A percentile compares a stretch with the other conserved stretches of the same genome.
Evolutionary conservation across 345 rosid genomes (phyloP).

Genomic region (Populus simonii): DNA sequence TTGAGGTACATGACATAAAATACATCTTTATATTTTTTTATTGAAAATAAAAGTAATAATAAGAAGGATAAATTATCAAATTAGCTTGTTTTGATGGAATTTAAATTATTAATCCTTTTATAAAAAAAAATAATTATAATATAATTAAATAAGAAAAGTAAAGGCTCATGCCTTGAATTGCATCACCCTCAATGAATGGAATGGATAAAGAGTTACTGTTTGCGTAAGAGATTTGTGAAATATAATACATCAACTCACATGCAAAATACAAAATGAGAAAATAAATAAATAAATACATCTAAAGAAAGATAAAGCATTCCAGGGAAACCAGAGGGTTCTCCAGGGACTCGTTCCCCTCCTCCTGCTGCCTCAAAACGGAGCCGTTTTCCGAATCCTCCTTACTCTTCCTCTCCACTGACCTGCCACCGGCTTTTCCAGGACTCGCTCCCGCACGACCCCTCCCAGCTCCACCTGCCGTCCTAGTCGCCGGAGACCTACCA

Average conservation of each 20-base stretch:
- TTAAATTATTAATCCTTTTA: too few relatives aligned
- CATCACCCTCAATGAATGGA: not conserved
- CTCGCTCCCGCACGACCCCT: constrained; percentile 9
- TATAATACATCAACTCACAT: not conserved
- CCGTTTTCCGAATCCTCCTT: constrained; percentile 19
- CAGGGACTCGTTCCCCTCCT: constrained; percentile 37
- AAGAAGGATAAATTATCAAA: too few relatives aligned
- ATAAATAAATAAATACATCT: not conserved
- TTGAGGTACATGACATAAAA: too few relatives aligned
- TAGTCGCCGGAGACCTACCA: constrained; percentile 17
- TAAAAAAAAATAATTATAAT: too few relatives aligned
- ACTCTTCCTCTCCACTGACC: constrained; percentile 9
- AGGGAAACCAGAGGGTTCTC: constrained; percentile 66
- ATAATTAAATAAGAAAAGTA: too few relatives aligned
- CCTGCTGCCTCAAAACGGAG: constrained; percentile 16
- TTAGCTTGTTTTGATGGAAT: too few relatives aligned
- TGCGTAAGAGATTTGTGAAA: not conserved
- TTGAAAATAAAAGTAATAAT: too few relatives aligned
- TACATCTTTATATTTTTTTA: too few relatives aligned
- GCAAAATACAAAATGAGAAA: not conserved
- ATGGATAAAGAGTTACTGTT: not conserved
- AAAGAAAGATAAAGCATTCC: constrained; percentile 81
- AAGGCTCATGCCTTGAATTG: too few relatives aligned
- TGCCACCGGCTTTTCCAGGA: constrained; percentile 17
- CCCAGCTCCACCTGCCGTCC: constrained; percentile 3